Evolutionary conservation across 1,284 basidiomycete species (phyloP), one percentile per base, ranked within the genome.

Genomic region (Tilletia walkeri): DNA sequence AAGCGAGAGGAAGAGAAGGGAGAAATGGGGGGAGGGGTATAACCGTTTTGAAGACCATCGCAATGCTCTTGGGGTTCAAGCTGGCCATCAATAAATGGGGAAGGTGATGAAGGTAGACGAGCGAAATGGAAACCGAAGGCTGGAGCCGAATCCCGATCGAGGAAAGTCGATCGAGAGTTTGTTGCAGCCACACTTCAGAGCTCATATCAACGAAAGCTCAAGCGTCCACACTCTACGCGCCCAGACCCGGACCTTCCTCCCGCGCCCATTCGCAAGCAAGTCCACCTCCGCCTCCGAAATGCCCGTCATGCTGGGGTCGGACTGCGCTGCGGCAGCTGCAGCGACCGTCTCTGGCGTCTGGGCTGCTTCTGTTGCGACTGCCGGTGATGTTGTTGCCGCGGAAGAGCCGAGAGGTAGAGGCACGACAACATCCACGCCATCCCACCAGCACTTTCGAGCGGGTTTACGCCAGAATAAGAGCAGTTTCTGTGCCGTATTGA

Each of bases 141-240:
- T 14, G 14, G 14, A 14, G 9, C 41, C 9, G 6, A 45, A 14
- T 45, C 41, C 41, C 6, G 41, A 45, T 45, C 41, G 9, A 45
- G 14, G 41, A 14, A 45, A 14, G 14, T 45, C 41, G 24, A 45
- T 45, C 41, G 41, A 14, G 1, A 7, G 41, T 14, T 9, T 3
- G 14, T 45, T 45, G 50, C 20, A 12, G 50, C 6, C 10, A 53
- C 50, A 7, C 54, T 5, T 12, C 47, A 30, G 24, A 30, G 39
- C 14, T 89, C 91, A 78, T 79, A 96, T 93, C 87, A 98, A 86
- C 85, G 93, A 95, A 74, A 98, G 88, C 86, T 99, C 95, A 68
- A 99, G 86, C 5, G 95, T 99, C 95, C 95, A 99, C n/a, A 99
- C 95, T 70, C 96, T 87, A 72, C 95, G 88, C 34, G 95, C 94